A percentile compares a stretch with the other conserved stretches of the same genome.
phyloP scores from a whole-genome alignment of 371 early-diverging fungal species.

The Lichtheimia hyalospora region DNA sequence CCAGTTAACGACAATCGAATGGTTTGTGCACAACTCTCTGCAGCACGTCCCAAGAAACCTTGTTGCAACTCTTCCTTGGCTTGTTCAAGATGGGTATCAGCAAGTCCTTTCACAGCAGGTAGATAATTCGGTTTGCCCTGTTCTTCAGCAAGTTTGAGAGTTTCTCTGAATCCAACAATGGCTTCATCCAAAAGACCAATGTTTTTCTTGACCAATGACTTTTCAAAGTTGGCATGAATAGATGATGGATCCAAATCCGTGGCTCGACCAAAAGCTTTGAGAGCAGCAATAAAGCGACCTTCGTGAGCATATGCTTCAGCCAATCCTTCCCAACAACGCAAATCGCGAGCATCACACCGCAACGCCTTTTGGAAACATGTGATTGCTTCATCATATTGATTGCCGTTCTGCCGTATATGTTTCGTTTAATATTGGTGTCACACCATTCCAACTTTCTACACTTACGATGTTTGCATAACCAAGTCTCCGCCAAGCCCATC shows the following conservation, averaged over 20 bases:
- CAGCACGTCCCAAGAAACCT: conserved; percentile 75
- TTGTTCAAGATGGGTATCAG: conserved; percentile 64
- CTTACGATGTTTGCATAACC: conserved; percentile 75
- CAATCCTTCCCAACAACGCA: conserved; percentile 82
- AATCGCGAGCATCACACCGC: conserved; percentile 66
- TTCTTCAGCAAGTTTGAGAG: conserved; percentile 40
- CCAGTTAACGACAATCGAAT: conserved; percentile 32
- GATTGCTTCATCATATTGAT: conserved; percentile 66
- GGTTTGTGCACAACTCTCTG: conserved; percentile 57
- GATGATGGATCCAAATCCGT: conserved; percentile 64
- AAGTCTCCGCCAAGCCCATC: conserved; percentile 82
- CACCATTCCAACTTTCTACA: neutral
- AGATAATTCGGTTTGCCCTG: conserved; percentile 35
- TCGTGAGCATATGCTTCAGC: conserved; percentile 84
- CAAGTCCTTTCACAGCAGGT: conserved; percentile 66
- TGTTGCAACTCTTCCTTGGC: conserved; percentile 63
- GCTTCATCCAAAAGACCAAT: conserved; percentile 69
- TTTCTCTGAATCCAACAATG: conserved; percentile 50
- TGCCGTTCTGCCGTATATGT: conserved; percentile 25
- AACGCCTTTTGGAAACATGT: conserved; percentile 82
- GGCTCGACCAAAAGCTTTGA: conserved; percentile 78
- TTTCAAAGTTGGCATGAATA: conserved; percentile 51
- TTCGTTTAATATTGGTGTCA: neutral
- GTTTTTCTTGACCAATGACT: conserved; percentile 63
- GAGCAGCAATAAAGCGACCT: conserved; percentile 83